A percentile compares a stretch with the other conserved stretches of the same genome.
Conservation (phyloP, 257 asterid species). For the Fraxinus americana region DNA sequence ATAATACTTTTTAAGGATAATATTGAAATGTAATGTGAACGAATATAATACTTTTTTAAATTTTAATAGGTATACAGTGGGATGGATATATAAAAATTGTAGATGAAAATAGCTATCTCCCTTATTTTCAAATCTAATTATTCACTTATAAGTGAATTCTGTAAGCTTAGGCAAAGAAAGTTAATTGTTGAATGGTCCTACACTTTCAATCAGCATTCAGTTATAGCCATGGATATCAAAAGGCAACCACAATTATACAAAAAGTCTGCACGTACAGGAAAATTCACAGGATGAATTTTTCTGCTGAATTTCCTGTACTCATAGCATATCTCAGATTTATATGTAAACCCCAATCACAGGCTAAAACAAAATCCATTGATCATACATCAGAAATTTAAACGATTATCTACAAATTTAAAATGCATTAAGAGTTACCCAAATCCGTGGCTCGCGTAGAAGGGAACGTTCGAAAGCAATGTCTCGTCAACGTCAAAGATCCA, state of each 20-base stretch:
- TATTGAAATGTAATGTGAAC: too few species aligned
- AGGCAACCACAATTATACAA: not conserved
- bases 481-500: slow-evolving; percentile 95
- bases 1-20: too few species aligned
- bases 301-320: too few species aligned
- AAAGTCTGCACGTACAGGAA: too few species aligned
- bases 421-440: slow-evolving; percentile 55
- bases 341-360: not conserved
- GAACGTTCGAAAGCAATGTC: slow-evolving; percentile 77
- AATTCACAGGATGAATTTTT: too few species aligned
- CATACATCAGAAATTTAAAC: not conserved
- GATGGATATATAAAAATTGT: too few species aligned
- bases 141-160: not conserved
- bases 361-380: not conserved
- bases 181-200: not conserved
- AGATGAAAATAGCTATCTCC: too few species aligned
- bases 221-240: not conserved
- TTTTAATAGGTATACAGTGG: too few species aligned
- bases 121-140: not conserved
- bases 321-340: too few species aligned
- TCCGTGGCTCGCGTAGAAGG: slow-evolving; percentile 67
- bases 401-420: not conserved
- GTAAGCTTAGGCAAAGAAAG: not conserved
- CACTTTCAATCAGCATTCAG: not conserved
- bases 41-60: too few species aligned